A percentile compares a stretch with the other conserved stretches of the same genome.
Evolutionary conservation across 1,139 yeast genomes (phyloP).

Genomic region (Blastobotrys petasosporus): DNA sequence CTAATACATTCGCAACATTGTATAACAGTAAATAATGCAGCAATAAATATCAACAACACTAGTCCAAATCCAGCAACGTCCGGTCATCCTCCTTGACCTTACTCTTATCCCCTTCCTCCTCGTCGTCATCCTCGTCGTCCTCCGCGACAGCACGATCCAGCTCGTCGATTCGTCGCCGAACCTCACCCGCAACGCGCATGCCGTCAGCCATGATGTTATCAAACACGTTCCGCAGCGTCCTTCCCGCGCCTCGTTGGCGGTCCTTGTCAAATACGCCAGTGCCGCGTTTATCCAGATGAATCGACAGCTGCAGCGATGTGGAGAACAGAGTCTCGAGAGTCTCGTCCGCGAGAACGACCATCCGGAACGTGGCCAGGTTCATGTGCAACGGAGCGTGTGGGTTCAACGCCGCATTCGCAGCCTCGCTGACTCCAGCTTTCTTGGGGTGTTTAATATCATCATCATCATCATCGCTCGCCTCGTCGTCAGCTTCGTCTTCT

Average conservation of each 20-base stretch:
- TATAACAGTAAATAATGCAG: not conserved
- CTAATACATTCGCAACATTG: no score
- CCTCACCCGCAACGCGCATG: slow-evolving; percentile 80
- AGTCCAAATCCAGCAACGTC: slow-evolving; percentile 32
- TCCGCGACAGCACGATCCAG: slow-evolving; percentile 24
- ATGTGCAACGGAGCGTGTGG: slow-evolving; percentile 71
- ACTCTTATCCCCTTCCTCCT: slow-evolving; percentile 29
- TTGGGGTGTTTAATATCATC: slow-evolving; percentile 8
- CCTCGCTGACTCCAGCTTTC: slow-evolving; percentile 27
- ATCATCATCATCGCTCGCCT: slow-evolving; percentile 13
- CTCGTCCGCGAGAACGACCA: slow-evolving; percentile 92
- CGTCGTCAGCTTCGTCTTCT: slow-evolving; percentile 16
- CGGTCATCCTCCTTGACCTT: slow-evolving; percentile 35
- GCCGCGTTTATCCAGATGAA: slow-evolving; percentile 54
- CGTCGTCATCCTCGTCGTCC: slow-evolving; percentile 24
- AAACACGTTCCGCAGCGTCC: slow-evolving; percentile 75
- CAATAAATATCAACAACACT: slow-evolving; percentile 2
- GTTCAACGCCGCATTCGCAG: slow-evolving; percentile 66
- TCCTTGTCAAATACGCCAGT: slow-evolving; percentile 28
- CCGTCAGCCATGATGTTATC: slow-evolving; percentile 92
- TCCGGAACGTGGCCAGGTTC: slow-evolving; percentile 83
- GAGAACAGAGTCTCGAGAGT: slow-evolving; percentile 82
- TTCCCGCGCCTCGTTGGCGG: slow-evolving; percentile 10
- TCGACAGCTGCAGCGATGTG: slow-evolving; percentile 55
- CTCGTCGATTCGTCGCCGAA: slow-evolving; percentile 79